Percentiles rank a stretch among this genome's conserved stretches.
Evolutionary conservation across 352 stramenopile species (phyloP).

Genomic region (Phytophthora citricola): DNA sequence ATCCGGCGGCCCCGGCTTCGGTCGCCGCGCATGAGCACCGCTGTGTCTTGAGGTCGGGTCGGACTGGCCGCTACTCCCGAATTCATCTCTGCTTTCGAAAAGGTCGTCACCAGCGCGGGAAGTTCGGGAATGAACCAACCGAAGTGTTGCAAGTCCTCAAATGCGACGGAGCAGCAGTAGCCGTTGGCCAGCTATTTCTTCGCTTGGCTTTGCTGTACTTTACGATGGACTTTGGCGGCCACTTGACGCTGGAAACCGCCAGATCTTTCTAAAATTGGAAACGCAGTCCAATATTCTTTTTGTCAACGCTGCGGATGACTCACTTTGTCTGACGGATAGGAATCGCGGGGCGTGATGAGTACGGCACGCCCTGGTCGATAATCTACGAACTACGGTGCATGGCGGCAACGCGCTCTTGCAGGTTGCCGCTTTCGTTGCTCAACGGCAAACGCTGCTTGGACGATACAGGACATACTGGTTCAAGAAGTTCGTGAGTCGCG

Average conservation of each 20-base stretch:
- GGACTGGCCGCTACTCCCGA: constrained; percentile 9
- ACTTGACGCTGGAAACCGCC: constrained; percentile 9
- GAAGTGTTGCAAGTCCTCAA: constrained; percentile 7
- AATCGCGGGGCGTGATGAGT: neutral
- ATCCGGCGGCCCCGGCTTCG: constrained; percentile 26
- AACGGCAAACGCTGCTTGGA: no score
- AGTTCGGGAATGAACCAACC: constrained; percentile 24
- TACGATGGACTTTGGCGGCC: neutral
- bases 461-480: neutral
- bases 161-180: constrained; percentile 22
- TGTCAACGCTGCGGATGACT: neutral
- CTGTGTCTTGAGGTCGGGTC: constrained; percentile 12
- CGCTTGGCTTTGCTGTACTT: no score
- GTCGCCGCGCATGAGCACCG: constrained; percentile 20
- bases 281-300: neutral
- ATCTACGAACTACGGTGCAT: neutral
- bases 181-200: constrained; percentile 14
- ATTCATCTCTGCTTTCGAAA: constrained; percentile 12
- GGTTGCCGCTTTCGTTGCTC: no score
- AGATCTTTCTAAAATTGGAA: constrained; percentile 4
- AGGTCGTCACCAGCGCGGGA: neutral
- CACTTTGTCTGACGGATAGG: constrained; percentile 1
- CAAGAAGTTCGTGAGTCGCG: constrained; percentile 2
- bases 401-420: neutral
- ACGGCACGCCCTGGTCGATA: neutral